Conservation (phyloP, 352 stramenopile species). For the Pythium aquatile region DNA sequence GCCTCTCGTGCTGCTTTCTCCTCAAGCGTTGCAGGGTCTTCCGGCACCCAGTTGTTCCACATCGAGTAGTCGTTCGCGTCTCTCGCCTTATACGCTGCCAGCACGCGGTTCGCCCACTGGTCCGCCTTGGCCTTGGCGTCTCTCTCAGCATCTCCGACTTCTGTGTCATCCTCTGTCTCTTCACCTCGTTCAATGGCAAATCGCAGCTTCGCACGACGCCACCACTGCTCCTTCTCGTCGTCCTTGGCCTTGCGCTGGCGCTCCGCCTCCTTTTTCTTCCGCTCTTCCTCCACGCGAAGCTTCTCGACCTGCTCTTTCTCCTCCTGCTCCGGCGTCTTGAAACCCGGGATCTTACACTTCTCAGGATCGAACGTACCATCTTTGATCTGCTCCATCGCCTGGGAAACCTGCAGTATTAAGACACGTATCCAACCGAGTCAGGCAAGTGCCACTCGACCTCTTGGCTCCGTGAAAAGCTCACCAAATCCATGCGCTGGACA, state of each 20-base stretch:
- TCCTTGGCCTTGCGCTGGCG: conserved; percentile 39
- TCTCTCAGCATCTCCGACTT: conserved; percentile 11
- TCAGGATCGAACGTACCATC: conserved; percentile 73
- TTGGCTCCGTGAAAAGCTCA: conserved; percentile 13
- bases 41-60: conserved; percentile 71
- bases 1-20: conserved; percentile 57
- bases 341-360: conserved; percentile 78
- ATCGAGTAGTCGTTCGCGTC: conserved; percentile 83
- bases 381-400: conserved; percentile 81
- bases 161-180: conserved; percentile 19
- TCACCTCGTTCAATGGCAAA: conserved; percentile 36
- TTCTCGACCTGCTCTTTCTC: conserved; percentile 44
- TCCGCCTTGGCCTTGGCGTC: conserved; percentile 23
- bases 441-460: too few relatives aligned
- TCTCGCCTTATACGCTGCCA: conserved; percentile 66
- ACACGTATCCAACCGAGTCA: too few relatives aligned
- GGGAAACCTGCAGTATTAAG: conserved; percentile 39
- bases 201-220: conserved; percentile 57
- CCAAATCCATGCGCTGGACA: conserved; percentile 63
- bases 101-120: conserved; percentile 53
- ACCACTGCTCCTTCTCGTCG: conserved; percentile 70
- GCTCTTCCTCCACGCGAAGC: conserved; percentile 38
- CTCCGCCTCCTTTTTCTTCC: conserved; percentile 42
- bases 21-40: conserved; percentile 65
- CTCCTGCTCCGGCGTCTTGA: conserved; percentile 76